Evolutionary conservation across 2,329 filamentous ascomycete genomes (phyloP), one percentile per base, ranked within the genome.

Genomic region (Monosporascus sp.): DNA sequence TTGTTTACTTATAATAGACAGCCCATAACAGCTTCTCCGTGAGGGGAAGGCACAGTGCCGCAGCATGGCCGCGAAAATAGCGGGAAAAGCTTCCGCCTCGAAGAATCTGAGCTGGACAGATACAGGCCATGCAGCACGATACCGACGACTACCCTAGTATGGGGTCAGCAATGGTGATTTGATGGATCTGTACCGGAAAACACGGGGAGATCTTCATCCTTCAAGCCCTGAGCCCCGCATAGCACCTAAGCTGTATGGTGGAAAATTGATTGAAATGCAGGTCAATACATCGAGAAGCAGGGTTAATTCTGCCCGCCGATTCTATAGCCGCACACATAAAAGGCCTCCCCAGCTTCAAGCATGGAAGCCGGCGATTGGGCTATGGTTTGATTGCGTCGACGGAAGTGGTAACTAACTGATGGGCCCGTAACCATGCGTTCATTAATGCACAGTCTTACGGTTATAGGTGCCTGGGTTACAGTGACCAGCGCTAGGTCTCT

Each of bases 401-500:
- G 11, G 31, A 5, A 34, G 11, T 34, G 31, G 31, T 34, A 34
- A 14, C 4, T 34, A 11, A 34, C 31, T 34, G 31, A 34, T 5
- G 31, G 31, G 5, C 31, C 31, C 31, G 31, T 14, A 34, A 14
- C 42, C 22, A 42, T 46, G 22, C 22, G 6, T 46, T n/a, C 22
- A 5, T 27, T 18, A 27, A 25, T 7, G 24, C 15, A 24, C 11
- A 50, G 18, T 25, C n/a, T 49, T 18, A 31, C 22, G 36, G 20
- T 48, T 24, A 31, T 14, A 15, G 22, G 11, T 48, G n/a, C 9
- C 25, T 25, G 18, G 48, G 9, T 31, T 34, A 11, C 36, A 17
- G 22, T n/a, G 18, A 49, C 51, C 9, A 20, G 54, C 27, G 54
- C 60, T 1, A 60, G 56, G 34, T 53, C 52, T 1, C 44, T 62